Evolutionary conservation across 2,329 filamentous ascomycete genomes (phyloP).

Genomic region (Bertia moriformis): DNA sequence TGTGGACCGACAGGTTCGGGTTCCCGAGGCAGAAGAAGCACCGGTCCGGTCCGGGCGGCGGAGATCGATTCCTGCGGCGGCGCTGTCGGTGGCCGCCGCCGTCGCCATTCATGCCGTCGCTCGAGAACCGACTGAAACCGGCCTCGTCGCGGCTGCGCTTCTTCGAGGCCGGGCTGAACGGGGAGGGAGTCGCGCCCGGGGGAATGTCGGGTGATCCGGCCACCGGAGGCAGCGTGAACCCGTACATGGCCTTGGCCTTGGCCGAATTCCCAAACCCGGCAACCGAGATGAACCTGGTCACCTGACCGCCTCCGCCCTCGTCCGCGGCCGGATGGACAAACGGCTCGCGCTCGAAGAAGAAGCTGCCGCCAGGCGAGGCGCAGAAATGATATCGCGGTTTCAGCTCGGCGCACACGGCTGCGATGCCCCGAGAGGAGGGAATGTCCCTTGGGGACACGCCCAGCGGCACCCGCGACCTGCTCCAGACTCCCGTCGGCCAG

Average conservation of each 20-base stretch:
- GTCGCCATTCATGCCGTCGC: constrained; percentile 23
- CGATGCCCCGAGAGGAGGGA: constrained; percentile 48
- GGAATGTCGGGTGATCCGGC: constrained; percentile 50
- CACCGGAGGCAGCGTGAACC: constrained; percentile 55
- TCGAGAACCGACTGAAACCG: constrained; percentile 38
- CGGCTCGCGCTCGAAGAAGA: constrained; percentile 82
- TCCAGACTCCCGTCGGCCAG: constrained; percentile 67
- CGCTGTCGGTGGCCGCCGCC: constrained; percentile 27
- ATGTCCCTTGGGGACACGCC: constrained; percentile 32
- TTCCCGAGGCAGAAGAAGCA: constrained; percentile 97
- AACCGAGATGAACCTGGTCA: constrained; percentile 88
- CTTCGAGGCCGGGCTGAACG: constrained; percentile 40
- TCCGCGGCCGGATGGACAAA: constrained; percentile 56
- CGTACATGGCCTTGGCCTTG: constrained; percentile 72
- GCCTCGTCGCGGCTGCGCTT: constrained; percentile 37
- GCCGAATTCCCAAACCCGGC: constrained; percentile 60
- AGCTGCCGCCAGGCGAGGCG: constrained; percentile 41
- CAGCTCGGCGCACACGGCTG: constrained; percentile 63
- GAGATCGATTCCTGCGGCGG: constrained; percentile 27
- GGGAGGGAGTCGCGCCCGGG: constrained; percentile 59
- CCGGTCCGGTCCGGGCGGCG: constrained; percentile 56
- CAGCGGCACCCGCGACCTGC: constrained; percentile 50
- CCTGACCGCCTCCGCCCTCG: constrained; percentile 25
- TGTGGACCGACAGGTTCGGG: constrained; percentile 66
- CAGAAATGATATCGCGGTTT: constrained; percentile 90